These are phyloP conservation scores for Candida taoyuanica DNA, from an alignment of 805 yeast species.

Conservation along the genomic window DNA sequence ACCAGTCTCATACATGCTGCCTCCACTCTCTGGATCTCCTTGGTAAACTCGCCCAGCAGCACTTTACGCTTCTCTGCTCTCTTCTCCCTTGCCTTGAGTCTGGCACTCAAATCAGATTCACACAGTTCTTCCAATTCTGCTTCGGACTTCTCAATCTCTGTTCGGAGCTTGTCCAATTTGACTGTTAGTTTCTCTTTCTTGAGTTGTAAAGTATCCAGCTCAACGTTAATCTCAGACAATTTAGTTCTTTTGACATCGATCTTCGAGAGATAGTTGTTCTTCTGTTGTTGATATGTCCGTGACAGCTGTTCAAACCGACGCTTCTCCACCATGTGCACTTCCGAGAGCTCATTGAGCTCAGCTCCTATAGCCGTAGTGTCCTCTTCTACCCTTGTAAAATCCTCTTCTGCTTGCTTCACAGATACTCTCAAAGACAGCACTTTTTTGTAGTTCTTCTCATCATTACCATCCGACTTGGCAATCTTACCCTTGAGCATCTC, in stretches of 20 bases:
- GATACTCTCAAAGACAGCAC: slow-evolving; percentile 18
- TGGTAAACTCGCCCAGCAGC: slow-evolving; percentile 24
- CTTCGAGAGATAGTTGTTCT: slow-evolving; percentile 27
- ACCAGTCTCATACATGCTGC: slow-evolving; percentile 14
- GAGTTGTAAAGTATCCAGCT: slow-evolving; percentile 26
- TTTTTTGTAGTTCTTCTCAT: slow-evolving; percentile 41
- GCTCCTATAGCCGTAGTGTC: slow-evolving; percentile 14
- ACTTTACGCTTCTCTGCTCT: slow-evolving; percentile 21
- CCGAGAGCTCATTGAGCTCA: slow-evolving; percentile 35
- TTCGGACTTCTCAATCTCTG: slow-evolving; percentile 15
- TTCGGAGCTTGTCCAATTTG: slow-evolving; percentile 28
- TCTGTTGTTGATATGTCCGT: slow-evolving; percentile 30
- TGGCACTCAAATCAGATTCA: slow-evolving; percentile 12
- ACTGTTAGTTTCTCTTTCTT: slow-evolving; percentile 32
- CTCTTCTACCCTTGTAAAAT: slow-evolving; percentile 19
- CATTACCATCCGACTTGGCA: slow-evolving; percentile 45
- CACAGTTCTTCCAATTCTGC: slow-evolving; percentile 17
- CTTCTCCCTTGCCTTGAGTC: slow-evolving; percentile 17
- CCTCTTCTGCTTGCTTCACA: slow-evolving; percentile 26
- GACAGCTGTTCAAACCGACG: slow-evolving; percentile 33
- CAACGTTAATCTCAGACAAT: slow-evolving; percentile 27
- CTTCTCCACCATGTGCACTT: slow-evolving; percentile 33
- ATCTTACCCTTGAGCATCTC: slow-evolving; percentile 47
- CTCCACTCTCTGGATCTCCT: slow-evolving; percentile 24
- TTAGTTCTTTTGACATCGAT: slow-evolving; percentile 22